These are phyloP conservation scores for Trypanosoma conorhini DNA, from an alignment of 208 protist species.

Conservation along the genomic window DNA sequence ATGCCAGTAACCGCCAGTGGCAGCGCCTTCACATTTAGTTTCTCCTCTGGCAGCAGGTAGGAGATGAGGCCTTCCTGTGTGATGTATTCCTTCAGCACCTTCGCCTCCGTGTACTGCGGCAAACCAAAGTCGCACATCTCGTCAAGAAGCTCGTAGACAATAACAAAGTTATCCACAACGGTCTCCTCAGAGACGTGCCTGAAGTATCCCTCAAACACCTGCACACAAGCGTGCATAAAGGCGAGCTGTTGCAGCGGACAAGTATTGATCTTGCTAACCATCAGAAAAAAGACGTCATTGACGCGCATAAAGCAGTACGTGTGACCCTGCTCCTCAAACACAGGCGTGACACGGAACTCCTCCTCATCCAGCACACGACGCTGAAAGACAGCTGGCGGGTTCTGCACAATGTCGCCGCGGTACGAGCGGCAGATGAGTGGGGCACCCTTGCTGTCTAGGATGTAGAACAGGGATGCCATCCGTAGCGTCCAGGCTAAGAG, in stretches of 20 bases:
- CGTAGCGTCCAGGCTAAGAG: conserved; percentile 12
- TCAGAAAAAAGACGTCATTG: conserved; percentile 95
- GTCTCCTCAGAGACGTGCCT: conserved; percentile 95
- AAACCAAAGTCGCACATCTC: conserved; percentile 99
- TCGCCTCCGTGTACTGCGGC: conserved; percentile 96
- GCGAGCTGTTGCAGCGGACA: conserved; percentile 94
- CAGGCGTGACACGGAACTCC: conserved; percentile 87
- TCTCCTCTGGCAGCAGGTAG: conserved; percentile 37
- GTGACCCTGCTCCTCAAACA: conserved; percentile 93
- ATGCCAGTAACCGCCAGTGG: conserved; percentile 90
- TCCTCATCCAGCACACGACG: conserved; percentile 93
- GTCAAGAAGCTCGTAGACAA: conserved; percentile 99
- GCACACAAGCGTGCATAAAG: conserved; percentile 93
- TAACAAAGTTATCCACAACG: conserved; percentile 97
- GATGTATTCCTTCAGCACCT: conserved; percentile 97
- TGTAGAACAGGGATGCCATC: conserved; percentile 93
- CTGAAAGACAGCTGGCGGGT: conserved; percentile 85
- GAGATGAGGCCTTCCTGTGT: conserved; percentile 85
- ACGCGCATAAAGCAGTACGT: conserved; percentile 96
- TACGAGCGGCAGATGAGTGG: conserved; percentile 96
- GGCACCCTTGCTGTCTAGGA: conserved; percentile 95
- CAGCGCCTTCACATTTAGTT: conserved; percentile 48
- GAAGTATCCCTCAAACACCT: conserved; percentile 96
- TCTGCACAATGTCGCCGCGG: conserved; percentile 93
- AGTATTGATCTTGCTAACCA: conserved; percentile 95